Evolutionary conservation across 352 stramenopile genomes (phyloP).

Genomic region (Phytophthora rubi): DNA sequence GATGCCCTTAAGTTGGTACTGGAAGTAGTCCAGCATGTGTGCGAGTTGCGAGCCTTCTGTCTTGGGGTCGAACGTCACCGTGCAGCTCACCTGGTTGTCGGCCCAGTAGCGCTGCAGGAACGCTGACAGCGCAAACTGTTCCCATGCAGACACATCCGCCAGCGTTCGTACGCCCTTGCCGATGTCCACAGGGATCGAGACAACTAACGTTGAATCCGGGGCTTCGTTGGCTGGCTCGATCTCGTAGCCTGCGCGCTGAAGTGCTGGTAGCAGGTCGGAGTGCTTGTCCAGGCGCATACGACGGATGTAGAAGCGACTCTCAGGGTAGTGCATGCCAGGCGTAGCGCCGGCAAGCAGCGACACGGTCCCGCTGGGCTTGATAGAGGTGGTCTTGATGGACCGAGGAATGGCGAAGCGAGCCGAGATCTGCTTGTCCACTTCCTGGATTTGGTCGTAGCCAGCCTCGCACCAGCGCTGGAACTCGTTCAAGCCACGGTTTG

Average conservation of each 20-base stretch:
- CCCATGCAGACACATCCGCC: slow-evolving; percentile 90
- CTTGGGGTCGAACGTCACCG: slow-evolving; percentile 92
- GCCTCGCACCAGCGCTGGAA: slow-evolving; percentile 89
- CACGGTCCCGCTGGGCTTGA: slow-evolving; percentile 92
- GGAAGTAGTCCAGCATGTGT: slow-evolving; percentile 90
- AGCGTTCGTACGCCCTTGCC: slow-evolving; percentile 88
- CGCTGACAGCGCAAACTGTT: slow-evolving; percentile 91
- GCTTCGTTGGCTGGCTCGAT: slow-evolving; percentile 80
- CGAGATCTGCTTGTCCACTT: slow-evolving; percentile 72
- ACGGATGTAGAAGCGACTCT: slow-evolving; percentile 93
- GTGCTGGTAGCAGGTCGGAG: slow-evolving; percentile 78
- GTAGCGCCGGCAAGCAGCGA: slow-evolving; percentile 92
- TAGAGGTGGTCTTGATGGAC: slow-evolving; percentile 94
- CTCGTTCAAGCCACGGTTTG: slow-evolving; percentile 74
- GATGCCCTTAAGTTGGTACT: slow-evolving; percentile 95
- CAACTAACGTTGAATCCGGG: slow-evolving; percentile 81
- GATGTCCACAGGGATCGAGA: slow-evolving; percentile 91
- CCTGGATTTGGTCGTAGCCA: slow-evolving; percentile 84
- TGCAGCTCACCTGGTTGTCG: slow-evolving; percentile 96
- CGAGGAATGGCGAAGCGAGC: slow-evolving; percentile 78
- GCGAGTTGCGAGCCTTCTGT: slow-evolving; percentile 81
- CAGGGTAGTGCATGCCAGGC: slow-evolving; percentile 94
- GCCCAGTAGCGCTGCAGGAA: slow-evolving; percentile 95
- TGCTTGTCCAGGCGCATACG: slow-evolving; percentile 87
- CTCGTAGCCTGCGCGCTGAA: slow-evolving; percentile 76